Evolutionary conservation across 2,329 filamentous ascomycete species (phyloP).

Genomic region (Neoscytalidium dimidiatum): DNA sequence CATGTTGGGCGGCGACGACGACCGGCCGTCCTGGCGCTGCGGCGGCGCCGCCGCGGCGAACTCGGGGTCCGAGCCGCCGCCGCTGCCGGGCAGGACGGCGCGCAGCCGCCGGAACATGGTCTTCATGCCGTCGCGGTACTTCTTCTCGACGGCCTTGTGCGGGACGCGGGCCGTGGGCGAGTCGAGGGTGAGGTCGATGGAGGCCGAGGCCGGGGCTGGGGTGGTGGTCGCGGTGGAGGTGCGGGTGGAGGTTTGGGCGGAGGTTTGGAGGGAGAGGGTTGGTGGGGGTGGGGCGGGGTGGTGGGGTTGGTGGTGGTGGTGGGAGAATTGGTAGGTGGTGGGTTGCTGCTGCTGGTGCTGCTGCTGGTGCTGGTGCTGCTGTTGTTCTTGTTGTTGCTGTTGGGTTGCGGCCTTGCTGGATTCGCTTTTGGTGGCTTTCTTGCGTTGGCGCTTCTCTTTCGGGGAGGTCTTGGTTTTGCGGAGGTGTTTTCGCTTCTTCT

Average conservation of each 20-base stretch:
- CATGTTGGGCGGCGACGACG: neutral
- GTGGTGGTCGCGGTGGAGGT: neutral
- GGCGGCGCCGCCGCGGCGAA: neutral
- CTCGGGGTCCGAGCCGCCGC: neutral
- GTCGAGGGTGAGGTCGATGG: neutral
- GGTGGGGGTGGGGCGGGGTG: neutral
- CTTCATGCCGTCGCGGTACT: constrained; percentile 12
- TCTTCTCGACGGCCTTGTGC: constrained; percentile 8
- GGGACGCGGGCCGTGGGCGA: neutral
- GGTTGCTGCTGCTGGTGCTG: neutral
- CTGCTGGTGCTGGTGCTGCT: neutral
- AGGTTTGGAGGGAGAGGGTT: neutral
- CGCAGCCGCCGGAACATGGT: neutral
- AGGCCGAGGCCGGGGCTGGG: neutral
- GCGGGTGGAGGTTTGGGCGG: neutral
- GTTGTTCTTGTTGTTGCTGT: neutral
- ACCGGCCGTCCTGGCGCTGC: neutral
- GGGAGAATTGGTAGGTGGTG: neutral
- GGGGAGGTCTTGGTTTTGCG: neutral
- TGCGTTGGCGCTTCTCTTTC: neutral
- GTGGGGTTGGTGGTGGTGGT: neutral
- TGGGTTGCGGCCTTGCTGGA: neutral
- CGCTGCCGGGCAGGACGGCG: neutral
- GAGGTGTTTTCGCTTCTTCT: neutral
- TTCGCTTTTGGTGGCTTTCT: neutral